Evolutionary conservation across 2,329 filamentous ascomycete species (phyloP).

Genomic region (Neonectria magnoliae): DNA sequence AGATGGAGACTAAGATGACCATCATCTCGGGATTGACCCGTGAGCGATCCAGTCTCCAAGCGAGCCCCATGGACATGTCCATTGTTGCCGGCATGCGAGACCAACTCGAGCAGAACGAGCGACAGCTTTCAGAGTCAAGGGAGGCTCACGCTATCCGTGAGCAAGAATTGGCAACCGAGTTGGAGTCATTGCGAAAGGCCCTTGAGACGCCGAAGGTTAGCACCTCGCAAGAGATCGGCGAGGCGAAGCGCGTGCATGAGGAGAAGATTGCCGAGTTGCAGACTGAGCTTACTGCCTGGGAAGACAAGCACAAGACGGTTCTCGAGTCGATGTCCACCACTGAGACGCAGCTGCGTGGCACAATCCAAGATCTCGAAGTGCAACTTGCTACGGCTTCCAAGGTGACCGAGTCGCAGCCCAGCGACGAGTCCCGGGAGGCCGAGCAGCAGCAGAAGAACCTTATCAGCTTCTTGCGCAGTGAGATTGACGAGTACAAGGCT

Average conservation of each 20-base stretch:
- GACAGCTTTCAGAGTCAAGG: slow-evolving; percentile 78
- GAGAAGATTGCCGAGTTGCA: slow-evolving; percentile 73
- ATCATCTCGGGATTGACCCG: slow-evolving; percentile 95
- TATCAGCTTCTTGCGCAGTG: slow-evolving; percentile 70
- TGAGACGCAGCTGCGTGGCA: slow-evolving; percentile 77
- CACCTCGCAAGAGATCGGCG: slow-evolving; percentile 44
- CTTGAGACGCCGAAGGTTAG: slow-evolving; percentile 50
- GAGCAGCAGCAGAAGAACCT: slow-evolving; percentile 67
- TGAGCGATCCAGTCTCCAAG: slow-evolving; percentile 89
- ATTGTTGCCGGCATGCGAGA: slow-evolving; percentile 88
- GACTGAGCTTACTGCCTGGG: slow-evolving; percentile 77
- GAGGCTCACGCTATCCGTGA: slow-evolving; percentile 79
- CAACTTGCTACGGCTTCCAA: slow-evolving; percentile 64
- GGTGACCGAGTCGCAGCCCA: slow-evolving; percentile 55
- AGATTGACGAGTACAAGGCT: slow-evolving; percentile 84
- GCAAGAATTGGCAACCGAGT: slow-evolving; percentile 75
- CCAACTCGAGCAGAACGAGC: slow-evolving; percentile 88
- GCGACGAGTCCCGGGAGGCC: slow-evolving; percentile 53
- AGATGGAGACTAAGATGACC: slow-evolving; percentile 96
- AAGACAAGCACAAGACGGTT: slow-evolving; percentile 76
- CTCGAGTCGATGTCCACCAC: slow-evolving; percentile 77
- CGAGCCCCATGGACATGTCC: slow-evolving; percentile 87
- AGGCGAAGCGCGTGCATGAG: slow-evolving; percentile 56
- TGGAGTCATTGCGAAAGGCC: slow-evolving; percentile 72
- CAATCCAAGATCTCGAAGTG: slow-evolving; percentile 77